Evolutionary conservation across 2,329 filamentous ascomycete species (phyloP).

Genomic region (Aspergillus versicolor): DNA sequence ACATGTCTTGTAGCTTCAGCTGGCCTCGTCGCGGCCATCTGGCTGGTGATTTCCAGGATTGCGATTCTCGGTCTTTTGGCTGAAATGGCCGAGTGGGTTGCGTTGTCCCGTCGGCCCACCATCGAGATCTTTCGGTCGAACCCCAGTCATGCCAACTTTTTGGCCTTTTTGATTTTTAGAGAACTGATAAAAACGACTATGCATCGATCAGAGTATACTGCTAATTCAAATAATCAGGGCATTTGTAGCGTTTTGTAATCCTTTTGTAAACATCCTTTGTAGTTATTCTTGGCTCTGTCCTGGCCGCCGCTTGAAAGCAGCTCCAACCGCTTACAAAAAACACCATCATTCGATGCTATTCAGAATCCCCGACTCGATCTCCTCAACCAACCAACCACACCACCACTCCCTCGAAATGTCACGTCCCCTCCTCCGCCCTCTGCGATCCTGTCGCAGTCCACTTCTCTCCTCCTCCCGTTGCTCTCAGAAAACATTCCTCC

Average conservation of each 20-base stretch:
- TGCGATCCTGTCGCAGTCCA: constrained; percentile 1
- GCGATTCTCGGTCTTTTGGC: not conserved
- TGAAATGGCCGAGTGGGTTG: constrained; percentile 2
- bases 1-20: no score
- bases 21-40: no score
- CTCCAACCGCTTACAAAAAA: not conserved
- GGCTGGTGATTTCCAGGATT: no score
- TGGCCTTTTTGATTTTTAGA: not conserved
- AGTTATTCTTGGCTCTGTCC: not conserved
- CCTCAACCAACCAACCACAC: not conserved
- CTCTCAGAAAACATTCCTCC: not conserved
- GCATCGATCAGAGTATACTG: no score
- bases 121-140: not conserved
- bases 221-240: no score
- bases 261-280: not conserved
- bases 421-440: constrained; percentile 9
- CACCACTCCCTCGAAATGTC: constrained; percentile 7
- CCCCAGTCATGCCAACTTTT: not conserved
- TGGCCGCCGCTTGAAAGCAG: not conserved
- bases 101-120: not conserved
- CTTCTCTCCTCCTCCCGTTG: not conserved
- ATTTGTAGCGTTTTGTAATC: no score
- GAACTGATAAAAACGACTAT: no score
- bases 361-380: not conserved
- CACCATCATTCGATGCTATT: constrained; percentile 5